Conservation (phyloP, 371 early-diverging fungal genomes). For the Mortierella sp. region DNA sequence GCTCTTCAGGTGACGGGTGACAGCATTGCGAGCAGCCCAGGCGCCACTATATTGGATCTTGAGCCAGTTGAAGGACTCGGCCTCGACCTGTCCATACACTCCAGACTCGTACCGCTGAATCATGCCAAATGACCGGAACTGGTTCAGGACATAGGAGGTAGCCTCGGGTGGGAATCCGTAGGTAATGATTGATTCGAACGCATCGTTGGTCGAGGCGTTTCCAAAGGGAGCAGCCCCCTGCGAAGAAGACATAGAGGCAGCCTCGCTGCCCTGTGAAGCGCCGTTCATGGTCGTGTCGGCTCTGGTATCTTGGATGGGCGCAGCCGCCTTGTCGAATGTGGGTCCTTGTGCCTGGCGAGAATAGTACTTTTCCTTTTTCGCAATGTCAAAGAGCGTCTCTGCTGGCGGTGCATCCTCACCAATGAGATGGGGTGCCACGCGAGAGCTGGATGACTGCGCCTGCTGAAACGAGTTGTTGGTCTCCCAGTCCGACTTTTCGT, state of each 20-base stretch:
- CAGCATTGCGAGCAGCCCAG: conserved; percentile 44
- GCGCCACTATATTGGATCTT: conserved; percentile 35
- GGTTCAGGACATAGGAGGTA: conserved; percentile 42
- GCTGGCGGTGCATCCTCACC: conserved; percentile 52
- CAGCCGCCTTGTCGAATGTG: conserved; percentile 10
- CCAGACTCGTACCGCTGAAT: conserved; percentile 37
- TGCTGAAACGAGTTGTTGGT: conserved; percentile 37
- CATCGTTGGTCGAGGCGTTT: background rate
- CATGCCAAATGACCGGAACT: conserved; percentile 49
- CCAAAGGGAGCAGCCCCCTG: background rate
- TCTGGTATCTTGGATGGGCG: conserved; percentile 29
- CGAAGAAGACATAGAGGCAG: background rate
- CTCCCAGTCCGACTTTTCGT: conserved; percentile 36
- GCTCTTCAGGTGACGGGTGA: conserved; percentile 32
- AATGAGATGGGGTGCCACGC: conserved; percentile 30
- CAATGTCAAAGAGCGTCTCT: conserved; percentile 48
- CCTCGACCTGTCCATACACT: conserved; percentile 26
- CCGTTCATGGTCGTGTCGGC: background rate
- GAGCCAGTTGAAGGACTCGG: conserved; percentile 51
- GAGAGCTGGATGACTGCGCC: conserved; percentile 25
- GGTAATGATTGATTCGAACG: conserved; percentile 42
- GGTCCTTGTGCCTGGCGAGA: conserved; percentile 25
- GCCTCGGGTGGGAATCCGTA: conserved; percentile 52
- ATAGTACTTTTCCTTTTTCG: conserved; percentile 45
- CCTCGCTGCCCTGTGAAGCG: background rate